These are phyloP conservation scores for Chlamydomonas schloesseri DNA, from an alignment of 139 green algal genomes.

Conservation along the genomic window DNA sequence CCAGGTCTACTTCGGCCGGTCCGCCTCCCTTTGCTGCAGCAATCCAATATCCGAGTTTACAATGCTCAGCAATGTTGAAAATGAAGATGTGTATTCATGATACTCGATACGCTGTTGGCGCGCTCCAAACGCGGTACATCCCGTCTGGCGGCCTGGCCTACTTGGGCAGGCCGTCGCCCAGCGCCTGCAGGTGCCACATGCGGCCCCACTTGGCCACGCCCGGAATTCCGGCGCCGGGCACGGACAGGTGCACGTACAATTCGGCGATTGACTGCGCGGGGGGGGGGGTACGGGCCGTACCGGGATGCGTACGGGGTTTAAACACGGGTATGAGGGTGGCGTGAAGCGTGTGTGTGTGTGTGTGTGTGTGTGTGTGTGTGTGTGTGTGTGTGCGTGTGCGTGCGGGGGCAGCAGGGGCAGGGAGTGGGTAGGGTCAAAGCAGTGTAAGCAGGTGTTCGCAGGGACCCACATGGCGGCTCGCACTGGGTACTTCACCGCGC, in stretches of 20 bases:
- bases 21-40: too few relatives aligned
- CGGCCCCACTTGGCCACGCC: constrained; percentile 24
- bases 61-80: too few relatives aligned
- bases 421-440: not conserved
- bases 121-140: too few relatives aligned
- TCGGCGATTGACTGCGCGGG: constrained; percentile 51
- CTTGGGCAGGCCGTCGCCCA: not conserved
- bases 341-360: not conserved
- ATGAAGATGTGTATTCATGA: too few relatives aligned
- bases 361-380: not conserved
- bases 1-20: too few relatives aligned
- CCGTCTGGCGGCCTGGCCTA: too few relatives aligned
- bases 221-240: constrained; percentile 13
- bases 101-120: too few relatives aligned
- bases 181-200: constrained; percentile 35
- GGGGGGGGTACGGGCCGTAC: not conserved
- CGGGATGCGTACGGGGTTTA: too few relatives aligned
- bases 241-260: constrained; percentile 57
- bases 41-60: too few relatives aligned
- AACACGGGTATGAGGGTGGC: not conserved
- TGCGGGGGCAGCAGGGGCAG: not conserved
- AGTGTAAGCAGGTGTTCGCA: not conserved
- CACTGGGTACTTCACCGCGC: too few relatives aligned
- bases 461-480: too few relatives aligned
- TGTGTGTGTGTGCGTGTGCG: not conserved